Evolutionary conservation across 345 rosid species (phyloP), one percentile per base, ranked within the genome.

Genomic region (Syzygium grande): DNA sequence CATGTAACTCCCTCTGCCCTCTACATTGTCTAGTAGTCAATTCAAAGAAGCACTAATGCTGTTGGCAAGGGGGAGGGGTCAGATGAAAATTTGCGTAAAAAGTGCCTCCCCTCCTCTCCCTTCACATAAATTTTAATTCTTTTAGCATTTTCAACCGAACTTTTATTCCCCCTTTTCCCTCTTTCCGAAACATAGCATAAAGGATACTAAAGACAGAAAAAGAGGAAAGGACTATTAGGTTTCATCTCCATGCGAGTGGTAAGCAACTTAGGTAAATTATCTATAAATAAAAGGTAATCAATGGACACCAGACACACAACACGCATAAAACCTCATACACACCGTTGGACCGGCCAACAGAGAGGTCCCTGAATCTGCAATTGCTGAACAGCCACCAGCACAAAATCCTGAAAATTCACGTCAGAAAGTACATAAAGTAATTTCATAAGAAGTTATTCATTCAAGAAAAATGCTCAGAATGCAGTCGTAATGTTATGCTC

Each of bases 291-390:
- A 17, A 59, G 38, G 34, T 4, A 85, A 49, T 17, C 43, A 19
- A 73, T 27, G 21, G 49, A 73, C 83, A 73, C 14, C 83, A 38
- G 27, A 73, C 46, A 9, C 68, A 56, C 29, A n/a, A 55, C 68
- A 27, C 34, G 3, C 83, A 9, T 38, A 73, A 38, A 73, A 38
- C 43, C 27, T 19, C 11, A 89, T 86, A 88, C 96, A 53, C 78
- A 96, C 98, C 88, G 93, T 92, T 38, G 97, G 98, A 83, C 98
- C 98, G 30, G 93, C 92, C 92, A 96, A 85, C 89, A 95, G 87
- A 54, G 98, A 95, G 65, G 98, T 95, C 88, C 98, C 98, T 38
- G 98, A 95, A 89, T 95, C 98, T 84, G 95, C 97, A 88, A 95
- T 94, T 43, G 97, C 96, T 11, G 94, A 88, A 88, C 97, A 96